Conservation (phyloP, 345 rosid species). For the Litchi chinensis region DNA sequence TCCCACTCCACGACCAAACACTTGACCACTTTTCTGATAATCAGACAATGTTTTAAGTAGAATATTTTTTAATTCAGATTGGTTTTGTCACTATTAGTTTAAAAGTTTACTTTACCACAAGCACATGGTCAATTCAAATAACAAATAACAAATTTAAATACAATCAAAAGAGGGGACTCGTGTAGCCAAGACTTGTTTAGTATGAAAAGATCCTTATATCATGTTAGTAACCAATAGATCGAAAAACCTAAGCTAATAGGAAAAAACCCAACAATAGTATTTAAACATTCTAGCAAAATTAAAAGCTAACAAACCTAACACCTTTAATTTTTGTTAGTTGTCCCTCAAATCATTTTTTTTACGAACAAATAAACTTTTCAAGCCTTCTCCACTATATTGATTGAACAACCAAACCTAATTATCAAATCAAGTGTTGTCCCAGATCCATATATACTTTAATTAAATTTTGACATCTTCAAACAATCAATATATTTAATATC, state of each 20-base stretch:
- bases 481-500: neutral
- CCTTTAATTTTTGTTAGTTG: neutral
- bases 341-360: neutral
- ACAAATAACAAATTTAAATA: too few species aligned
- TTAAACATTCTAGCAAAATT: neutral
- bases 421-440: neutral
- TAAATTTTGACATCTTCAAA: neutral
- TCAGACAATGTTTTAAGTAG: too few species aligned
- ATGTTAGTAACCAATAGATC: too few species aligned
- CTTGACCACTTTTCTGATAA: too few species aligned
- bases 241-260: too few species aligned
- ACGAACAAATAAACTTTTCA: neutral
- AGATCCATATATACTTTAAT: neutral
- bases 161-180: too few species aligned
- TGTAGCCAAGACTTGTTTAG: too few species aligned
- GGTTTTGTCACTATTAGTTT: neutral
- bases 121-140: too few species aligned
- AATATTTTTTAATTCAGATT: neutral
- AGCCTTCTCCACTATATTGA: neutral
- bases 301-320: neutral
- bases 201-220: too few species aligned
- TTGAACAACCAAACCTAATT: neutral
- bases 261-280: too few species aligned
- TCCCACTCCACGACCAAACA: too few species aligned
- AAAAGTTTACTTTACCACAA: neutral